These are phyloP conservation scores for Ophiostoma tasmaniense DNA, from an alignment of 2,329 filamentous ascomycete species.

Conservation along the genomic window DNA sequence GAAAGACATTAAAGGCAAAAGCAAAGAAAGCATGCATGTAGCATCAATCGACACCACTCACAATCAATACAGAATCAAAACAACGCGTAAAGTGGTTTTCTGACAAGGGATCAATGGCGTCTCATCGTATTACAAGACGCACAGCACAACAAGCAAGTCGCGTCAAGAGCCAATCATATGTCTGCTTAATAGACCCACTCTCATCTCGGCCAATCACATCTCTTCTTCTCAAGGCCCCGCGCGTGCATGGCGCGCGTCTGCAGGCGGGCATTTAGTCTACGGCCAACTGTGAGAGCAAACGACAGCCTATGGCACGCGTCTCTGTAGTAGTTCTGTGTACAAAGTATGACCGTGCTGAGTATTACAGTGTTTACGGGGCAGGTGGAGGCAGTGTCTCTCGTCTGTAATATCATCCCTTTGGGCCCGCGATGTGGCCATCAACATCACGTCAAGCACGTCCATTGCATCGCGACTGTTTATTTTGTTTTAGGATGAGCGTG, in stretches of 20 bases:
- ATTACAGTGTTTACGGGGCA: not conserved
- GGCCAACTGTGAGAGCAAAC: not conserved
- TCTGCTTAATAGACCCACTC: not conserved
- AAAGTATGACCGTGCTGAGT: too few species aligned
- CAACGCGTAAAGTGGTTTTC: constrained; percentile 21
- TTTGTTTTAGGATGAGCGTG: not conserved
- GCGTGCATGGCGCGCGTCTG: not conserved
- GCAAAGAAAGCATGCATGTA: not conserved
- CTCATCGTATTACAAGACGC: not conserved
- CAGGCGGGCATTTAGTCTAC: not conserved
- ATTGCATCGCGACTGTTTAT: not conserved
- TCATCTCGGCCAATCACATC: not conserved
- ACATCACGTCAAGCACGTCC: not conserved
- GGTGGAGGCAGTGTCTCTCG: not conserved
- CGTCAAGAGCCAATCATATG: not conserved
- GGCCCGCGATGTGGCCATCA: not conserved
- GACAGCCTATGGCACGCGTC: constrained; percentile 12
- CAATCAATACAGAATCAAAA: constrained; percentile 4
- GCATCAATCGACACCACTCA: not conserved
- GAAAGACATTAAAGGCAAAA: not conserved
- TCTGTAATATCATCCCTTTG: not conserved
- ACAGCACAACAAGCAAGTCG: not conserved
- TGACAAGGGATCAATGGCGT: not conserved
- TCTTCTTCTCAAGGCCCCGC: not conserved
- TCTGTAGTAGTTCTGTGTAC: too few species aligned